phyloP scores from a whole-genome alignment of 305 asterid genomes.

The Rubia tinctorum region DNA sequence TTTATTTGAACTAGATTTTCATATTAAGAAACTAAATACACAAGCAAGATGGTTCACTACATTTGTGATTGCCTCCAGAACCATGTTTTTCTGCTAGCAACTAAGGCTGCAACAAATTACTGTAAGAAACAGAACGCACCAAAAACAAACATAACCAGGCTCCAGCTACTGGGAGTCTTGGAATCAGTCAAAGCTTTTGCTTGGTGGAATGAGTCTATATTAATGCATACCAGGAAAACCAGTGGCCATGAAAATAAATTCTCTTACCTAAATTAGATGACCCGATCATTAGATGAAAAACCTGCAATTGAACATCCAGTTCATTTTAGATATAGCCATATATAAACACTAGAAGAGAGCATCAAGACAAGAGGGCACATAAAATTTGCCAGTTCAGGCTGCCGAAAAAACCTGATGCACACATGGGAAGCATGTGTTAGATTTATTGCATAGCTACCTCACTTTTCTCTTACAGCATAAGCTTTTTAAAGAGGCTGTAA shows the following conservation, averaged over 20 bases:
- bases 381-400: neutral
- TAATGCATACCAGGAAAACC: neutral
- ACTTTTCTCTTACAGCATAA: neutral
- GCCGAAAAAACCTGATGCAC: neutral
- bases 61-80: neutral
- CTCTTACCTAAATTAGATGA: constrained; percentile 82
- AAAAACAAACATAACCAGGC: neutral
- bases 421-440: neutral
- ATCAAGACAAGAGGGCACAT: neutral
- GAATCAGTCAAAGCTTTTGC: constrained; percentile 3
- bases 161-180: neutral
- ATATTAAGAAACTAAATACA: neutral
- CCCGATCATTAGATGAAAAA: constrained; percentile 92
- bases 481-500: neutral
- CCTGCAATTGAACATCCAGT: constrained; percentile 52
- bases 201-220: neutral
- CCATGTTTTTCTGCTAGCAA: neutral
- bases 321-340: constrained; percentile 4
- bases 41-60: neutral
- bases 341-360: constrained; percentile 3
- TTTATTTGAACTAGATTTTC: neutral
- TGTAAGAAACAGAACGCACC: neutral
- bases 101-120: neutral
- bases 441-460: neutral
- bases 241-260: constrained; percentile 16